Evolutionary conservation across 768 basidiomycete genomes (phyloP), one percentile per base, ranked within the genome.

Genomic region (Scleroderma citrinum): DNA sequence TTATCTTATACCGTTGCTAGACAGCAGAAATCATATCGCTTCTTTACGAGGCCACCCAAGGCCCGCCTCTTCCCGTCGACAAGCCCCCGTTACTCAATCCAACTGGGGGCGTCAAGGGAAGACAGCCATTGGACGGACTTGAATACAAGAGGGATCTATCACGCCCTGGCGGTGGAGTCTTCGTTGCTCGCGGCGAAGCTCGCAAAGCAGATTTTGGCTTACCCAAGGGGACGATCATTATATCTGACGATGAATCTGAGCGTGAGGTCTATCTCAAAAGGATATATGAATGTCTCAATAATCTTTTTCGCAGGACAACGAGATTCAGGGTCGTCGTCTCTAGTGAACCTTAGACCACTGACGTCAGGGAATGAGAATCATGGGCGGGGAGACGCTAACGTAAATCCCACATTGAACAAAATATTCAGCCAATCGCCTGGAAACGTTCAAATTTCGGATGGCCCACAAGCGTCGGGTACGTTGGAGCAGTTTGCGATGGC

Each of bases 1-100:
- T 51, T 42, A 46, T n/a, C 12, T 51, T 13, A 32, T 12, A 21
- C 7, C 14, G 37, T 14, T 49, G n/a, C 12, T 65, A 93, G 89
- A 92, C 90, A 0, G 82, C 90, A 40, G 93, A 97, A 69, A 94
- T 95, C 48, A 95, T 96, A 56, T 77, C 87, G 6, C 73, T 97
- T 21, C 73, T 96, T 31, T 94, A 91, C 65, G 92, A 94, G 69
- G 91, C 93, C 12, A 95, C 94, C n/a, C 86, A 89, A 64, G 85
- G 85, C n/a, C 71, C 75, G 6, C 68, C 69, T n/a, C 76, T 65
- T 16, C 67, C 69, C 61, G 66, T 81, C 46, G 77, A 82, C 56
- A 73, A 81, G 47, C 65, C 74, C 0, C 81, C 84, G 10, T 72
- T 78, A 14, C 73, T 92, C 49, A 93, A 92, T 62, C 92, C 93